These are phyloP conservation scores for Solanum phureja DNA, from an alignment of 257 asterid genomes.

Conservation along the genomic window DNA sequence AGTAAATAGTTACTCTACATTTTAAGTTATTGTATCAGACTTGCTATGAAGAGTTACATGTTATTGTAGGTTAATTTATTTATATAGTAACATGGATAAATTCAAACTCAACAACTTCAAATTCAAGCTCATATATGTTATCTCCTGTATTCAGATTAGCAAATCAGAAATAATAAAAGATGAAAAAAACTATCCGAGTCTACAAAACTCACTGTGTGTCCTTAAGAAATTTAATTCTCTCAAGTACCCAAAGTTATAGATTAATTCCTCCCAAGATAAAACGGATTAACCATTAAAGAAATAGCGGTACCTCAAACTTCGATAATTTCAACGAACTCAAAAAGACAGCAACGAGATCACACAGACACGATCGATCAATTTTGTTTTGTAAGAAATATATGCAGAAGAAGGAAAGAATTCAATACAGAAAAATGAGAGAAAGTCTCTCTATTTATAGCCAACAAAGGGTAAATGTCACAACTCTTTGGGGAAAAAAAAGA, in stretches of 20 bases:
- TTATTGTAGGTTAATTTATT: not conserved
- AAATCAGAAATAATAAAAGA: not conserved
- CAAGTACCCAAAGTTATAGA: not conserved
- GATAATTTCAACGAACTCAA: not conserved
- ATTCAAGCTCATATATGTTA: not conserved
- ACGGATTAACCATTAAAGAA: too few relatives aligned
- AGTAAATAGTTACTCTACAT: not conserved
- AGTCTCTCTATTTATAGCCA: too few relatives aligned
- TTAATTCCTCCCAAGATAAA: not conserved
- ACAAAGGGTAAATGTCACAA: too few relatives aligned
- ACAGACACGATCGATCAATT: not conserved
- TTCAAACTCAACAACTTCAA: not conserved
- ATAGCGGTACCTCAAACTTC: not conserved
- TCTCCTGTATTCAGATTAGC: too few relatives aligned
- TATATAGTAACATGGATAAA: not conserved
- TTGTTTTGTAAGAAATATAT: not conserved
- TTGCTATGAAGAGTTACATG: not conserved
- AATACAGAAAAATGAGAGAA: not conserved
- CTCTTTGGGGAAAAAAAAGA: too few relatives aligned
- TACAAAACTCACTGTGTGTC: rapidly evolving
- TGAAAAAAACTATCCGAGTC: not conserved
- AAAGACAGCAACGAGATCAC: not conserved
- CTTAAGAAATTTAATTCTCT: too few relatives aligned
- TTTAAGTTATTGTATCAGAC: not conserved
- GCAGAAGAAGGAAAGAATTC: not conserved